Conservation (phyloP, 129 eudicot species). For the Centella asiatica region DNA sequence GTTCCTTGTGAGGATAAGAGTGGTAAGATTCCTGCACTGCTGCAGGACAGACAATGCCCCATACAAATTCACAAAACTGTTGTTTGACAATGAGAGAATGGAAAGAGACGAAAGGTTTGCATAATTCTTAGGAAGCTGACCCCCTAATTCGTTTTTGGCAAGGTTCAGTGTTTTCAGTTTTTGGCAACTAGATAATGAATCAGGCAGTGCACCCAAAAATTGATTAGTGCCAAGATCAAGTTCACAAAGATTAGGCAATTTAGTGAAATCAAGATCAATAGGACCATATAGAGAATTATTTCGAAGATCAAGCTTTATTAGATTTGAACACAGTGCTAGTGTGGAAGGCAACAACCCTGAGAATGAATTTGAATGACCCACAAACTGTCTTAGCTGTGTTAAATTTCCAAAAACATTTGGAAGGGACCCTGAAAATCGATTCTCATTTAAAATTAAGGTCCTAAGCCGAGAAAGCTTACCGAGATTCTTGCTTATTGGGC, state of each 20-base stretch:
- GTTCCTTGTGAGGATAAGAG: constrained; percentile 76
- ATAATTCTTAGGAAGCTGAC: constrained; percentile 58
- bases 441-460: constrained; percentile 38
- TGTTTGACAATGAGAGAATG: constrained; percentile 73
- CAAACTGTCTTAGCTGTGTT: constrained; percentile 38
- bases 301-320: constrained; percentile 70
- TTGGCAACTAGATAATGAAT: constrained; percentile 62
- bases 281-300: constrained; percentile 70
- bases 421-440: constrained; percentile 56
- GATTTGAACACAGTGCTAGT: constrained; percentile 39
- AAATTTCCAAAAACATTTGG: constrained; percentile 75
- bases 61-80: constrained; percentile 51
- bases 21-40: constrained; percentile 54
- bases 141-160: constrained; percentile 64
- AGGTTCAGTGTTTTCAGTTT: constrained; percentile 55
- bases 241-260: constrained; percentile 38
- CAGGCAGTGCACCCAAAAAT: constrained; percentile 54
- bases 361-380: constrained; percentile 61
- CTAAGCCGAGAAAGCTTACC: constrained; percentile 67
- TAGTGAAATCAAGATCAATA: constrained; percentile 49
- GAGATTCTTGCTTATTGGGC: constrained; percentile 54
- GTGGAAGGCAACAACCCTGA: constrained; percentile 77
- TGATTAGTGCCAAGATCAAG: constrained; percentile 85
- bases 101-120: constrained; percentile 53
- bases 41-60: constrained; percentile 51